Evolutionary conservation across 345 rosid species (phyloP).

Genomic region (Excoecaria cochinchinensis): DNA sequence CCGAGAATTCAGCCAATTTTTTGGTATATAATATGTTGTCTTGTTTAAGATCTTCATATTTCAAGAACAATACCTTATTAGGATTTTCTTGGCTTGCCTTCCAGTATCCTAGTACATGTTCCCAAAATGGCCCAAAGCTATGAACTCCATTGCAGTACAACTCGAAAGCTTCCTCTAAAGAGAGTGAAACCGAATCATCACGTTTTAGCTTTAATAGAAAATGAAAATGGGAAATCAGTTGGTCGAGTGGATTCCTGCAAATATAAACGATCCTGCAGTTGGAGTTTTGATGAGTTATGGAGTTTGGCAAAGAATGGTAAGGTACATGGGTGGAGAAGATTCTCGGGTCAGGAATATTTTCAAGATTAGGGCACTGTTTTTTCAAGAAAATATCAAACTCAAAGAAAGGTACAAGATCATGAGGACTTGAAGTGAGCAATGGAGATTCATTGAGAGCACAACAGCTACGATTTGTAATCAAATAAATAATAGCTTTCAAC

Average conservation of each 20-base stretch:
- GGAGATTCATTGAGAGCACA: background rate
- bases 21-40: background rate
- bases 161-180: background rate
- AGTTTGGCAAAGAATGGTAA: no score
- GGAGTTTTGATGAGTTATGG: no score
- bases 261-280: background rate
- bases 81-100: constrained; percentile 2
- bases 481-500: background rate
- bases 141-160: background rate
- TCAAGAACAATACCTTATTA: background rate
- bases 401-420: no score
- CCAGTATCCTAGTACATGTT: background rate
- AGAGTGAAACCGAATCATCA: background rate
- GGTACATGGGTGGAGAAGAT: no score
- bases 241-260: background rate
- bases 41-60: background rate
- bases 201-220: background rate
- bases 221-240: background rate
- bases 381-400: no score
- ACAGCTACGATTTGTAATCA: background rate
- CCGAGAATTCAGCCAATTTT: background rate
- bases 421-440: background rate
- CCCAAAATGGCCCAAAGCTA: constrained; percentile 6
- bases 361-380: no score
- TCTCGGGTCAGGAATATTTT: no score